Conservation (phyloP, 2,329 filamentous ascomycete species). For the Hypoxylon sp. region DNA sequence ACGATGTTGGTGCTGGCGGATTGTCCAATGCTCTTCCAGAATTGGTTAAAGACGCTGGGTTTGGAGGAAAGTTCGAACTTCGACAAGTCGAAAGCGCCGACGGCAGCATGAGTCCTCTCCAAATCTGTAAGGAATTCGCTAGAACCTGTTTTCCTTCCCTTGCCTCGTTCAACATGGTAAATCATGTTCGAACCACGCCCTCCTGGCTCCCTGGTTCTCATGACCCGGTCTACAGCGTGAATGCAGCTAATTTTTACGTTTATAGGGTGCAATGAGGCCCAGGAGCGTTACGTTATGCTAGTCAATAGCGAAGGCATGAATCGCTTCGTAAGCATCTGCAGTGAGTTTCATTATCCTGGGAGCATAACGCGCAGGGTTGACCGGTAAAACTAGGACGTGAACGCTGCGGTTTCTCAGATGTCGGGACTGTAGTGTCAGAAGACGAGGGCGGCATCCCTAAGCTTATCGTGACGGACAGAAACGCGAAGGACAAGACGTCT, state of each 20-base stretch:
- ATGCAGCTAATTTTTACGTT: constrained; percentile 16
- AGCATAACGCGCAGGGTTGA: neutral
- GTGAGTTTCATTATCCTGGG: constrained; percentile 18
- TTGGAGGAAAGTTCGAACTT: constrained; percentile 93
- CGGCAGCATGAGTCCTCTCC: constrained; percentile 90
- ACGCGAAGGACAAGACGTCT: constrained; percentile 44
- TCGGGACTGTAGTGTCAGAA: constrained; percentile 79
- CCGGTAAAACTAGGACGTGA: constrained; percentile 68
- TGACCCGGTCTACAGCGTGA: neutral
- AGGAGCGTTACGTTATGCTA: constrained; percentile 94
- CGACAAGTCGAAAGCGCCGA: constrained; percentile 93
- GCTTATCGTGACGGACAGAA: constrained; percentile 72
- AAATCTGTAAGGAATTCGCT: constrained; percentile 78
- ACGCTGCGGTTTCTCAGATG: constrained; percentile 91
- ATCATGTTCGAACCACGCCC: neutral
- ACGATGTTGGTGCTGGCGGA: constrained; percentile 96
- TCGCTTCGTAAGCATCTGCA: constrained; percentile 77
- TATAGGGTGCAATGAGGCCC: constrained; percentile 81
- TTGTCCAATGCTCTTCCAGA: constrained; percentile 82
- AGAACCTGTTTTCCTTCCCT: neutral
- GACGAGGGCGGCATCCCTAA: constrained; percentile 75
- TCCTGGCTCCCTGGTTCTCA: neutral
- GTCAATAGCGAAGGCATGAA: constrained; percentile 86
- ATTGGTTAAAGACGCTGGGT: constrained; percentile 82
- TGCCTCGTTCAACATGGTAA: neutral